Evolutionary conservation across 176 grass and related monocot species (phyloP).

Genomic region (Saccharum officinarum): DNA sequence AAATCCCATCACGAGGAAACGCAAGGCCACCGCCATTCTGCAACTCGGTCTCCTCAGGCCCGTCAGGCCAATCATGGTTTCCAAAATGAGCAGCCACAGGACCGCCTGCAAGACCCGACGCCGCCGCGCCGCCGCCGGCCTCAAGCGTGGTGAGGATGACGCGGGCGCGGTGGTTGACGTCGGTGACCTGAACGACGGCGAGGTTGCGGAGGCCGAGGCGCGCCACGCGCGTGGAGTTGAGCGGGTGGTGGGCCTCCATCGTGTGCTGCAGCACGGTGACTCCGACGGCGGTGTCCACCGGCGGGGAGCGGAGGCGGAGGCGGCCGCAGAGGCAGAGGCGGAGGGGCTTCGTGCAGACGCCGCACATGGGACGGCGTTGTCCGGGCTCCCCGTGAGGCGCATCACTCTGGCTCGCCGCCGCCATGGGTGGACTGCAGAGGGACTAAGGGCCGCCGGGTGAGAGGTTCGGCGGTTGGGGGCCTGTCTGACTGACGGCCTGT

Average conservation of each 20-base stretch:
- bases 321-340: slow-evolving; percentile 80
- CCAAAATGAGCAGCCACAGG: not conserved
- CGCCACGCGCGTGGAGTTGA: slow-evolving; percentile 83
- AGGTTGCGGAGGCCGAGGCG: slow-evolving; percentile 80
- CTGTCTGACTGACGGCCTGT: not conserved
- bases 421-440: slow-evolving; percentile 18
- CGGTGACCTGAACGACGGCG: slow-evolving; percentile 49
- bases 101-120: slow-evolving; percentile 25
- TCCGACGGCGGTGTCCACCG: slow-evolving; percentile 61
- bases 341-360: slow-evolving; percentile 64
- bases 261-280: slow-evolving; percentile 86
- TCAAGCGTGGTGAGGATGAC: slow-evolving; percentile 61
- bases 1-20: not conserved
- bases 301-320: slow-evolving; percentile 54
- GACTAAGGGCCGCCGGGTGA: not conserved
- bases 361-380: slow-evolving; percentile 61
- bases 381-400: slow-evolving; percentile 9
- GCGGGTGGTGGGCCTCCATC: slow-evolving; percentile 74
- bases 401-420: slow-evolving; percentile 33
- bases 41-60: not conserved
- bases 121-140: not conserved
- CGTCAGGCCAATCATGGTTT: not conserved
- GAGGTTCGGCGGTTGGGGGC: not conserved
- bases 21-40: not conserved
- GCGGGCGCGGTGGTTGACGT: slow-evolving; percentile 69